phyloP scores from a whole-genome alignment of 106 monocot species.

The Dactylorhiza incarnata region DNA sequence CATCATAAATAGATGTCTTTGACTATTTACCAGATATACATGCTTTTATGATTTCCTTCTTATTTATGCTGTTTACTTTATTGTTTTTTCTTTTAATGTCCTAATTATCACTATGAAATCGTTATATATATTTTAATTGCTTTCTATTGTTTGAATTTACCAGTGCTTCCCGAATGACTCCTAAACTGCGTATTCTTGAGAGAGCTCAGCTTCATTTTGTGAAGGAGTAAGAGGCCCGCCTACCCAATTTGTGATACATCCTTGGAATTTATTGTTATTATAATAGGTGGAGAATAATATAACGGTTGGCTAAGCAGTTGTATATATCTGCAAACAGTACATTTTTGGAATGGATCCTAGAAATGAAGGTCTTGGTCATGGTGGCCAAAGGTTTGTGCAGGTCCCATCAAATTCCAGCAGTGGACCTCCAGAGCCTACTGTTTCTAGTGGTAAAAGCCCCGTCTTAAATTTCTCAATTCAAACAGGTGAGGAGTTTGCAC shows the following conservation, averaged over 20 bases:
- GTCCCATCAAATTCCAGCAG: constrained; percentile 25
- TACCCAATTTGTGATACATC: not conserved
- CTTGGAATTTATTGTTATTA: not conserved
- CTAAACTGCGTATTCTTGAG: not conserved
- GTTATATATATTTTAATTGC: not conserved
- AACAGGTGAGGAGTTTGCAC: constrained; percentile 86
- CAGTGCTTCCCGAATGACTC: not conserved
- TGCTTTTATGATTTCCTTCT: not conserved
- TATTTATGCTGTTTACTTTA: not conserved
- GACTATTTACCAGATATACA: not conserved
- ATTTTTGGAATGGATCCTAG: constrained; percentile 24
- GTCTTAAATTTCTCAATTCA: constrained; percentile 77
- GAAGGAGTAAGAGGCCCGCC: not conserved
- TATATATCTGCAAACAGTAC: not conserved
- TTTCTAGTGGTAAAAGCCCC: constrained; percentile 28
- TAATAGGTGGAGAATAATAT: not conserved
- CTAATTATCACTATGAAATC: not conserved
- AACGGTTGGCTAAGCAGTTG: not conserved
- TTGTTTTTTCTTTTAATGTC: constrained; percentile 1
- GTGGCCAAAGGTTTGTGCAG: constrained; percentile 38
- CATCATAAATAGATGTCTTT: not conserved
- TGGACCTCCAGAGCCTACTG: constrained; percentile 27
- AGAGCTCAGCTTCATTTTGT: not conserved
- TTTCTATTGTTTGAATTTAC: constrained; percentile 1
- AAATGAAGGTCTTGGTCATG: constrained; percentile 30